Conservation (phyloP, 768 basidiomycete genomes). For the Lactarius indigo region DNA sequence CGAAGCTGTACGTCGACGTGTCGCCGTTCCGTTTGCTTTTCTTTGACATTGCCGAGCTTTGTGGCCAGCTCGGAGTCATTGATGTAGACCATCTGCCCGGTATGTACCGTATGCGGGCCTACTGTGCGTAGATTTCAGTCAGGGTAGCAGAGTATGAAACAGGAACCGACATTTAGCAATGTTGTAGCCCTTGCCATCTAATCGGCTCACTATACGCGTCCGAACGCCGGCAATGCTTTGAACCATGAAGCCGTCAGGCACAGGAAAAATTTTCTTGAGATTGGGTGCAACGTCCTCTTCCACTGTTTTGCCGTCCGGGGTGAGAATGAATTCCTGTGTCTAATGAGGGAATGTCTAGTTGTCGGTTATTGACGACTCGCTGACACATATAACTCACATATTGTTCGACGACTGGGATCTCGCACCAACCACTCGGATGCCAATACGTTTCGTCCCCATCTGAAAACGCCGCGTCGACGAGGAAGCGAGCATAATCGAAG, state of each 20-base stretch:
- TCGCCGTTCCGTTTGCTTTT: constrained; percentile 27
- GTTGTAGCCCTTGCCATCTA: constrained; percentile 86
- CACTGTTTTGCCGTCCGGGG: constrained; percentile 50
- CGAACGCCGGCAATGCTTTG: constrained; percentile 77
- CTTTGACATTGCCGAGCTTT: constrained; percentile 29
- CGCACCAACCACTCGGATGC: constrained; percentile 74
- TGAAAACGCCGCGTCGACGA: constrained; percentile 54
- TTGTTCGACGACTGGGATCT: constrained; percentile 58
- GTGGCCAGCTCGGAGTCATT: constrained; percentile 57
- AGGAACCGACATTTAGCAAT: constrained; percentile 66
- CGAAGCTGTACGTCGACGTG: constrained; percentile 53
- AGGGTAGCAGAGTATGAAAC: constrained; percentile 1
- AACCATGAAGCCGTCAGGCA: constrained; percentile 68
- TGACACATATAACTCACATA: constrained; percentile 49
- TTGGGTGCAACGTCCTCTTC: constrained; percentile 71
- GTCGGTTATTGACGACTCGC: background rate
- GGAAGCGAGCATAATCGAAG: constrained; percentile 72
- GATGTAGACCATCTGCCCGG: constrained; percentile 79
- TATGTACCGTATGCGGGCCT: constrained; percentile 74
- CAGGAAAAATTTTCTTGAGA: constrained; percentile 56
- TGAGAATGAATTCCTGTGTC: constrained; percentile 82
- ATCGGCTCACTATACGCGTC: constrained; percentile 68
- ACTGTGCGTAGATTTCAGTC: constrained; percentile 42
- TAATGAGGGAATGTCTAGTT: constrained; percentile 31
- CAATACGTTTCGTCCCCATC: constrained; percentile 54